Conservation (phyloP, 83 land plant species). For the Diphasiastrum complanatum region DNA sequence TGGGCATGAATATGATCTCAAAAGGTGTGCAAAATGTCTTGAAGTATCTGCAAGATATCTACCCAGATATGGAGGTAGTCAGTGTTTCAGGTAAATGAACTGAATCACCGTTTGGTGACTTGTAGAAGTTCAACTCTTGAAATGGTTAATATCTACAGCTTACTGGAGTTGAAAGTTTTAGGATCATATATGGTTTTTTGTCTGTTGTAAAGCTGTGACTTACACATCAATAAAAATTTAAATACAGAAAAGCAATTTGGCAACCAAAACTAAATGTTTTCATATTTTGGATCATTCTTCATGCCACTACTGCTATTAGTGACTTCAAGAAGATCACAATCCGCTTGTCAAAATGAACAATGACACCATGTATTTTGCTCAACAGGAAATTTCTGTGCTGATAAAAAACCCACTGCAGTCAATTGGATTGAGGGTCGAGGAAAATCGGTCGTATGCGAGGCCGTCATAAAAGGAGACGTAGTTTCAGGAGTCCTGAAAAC, state of each 20-base stretch:
- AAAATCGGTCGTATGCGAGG: constrained; percentile 86
- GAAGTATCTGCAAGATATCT: constrained; percentile 52
- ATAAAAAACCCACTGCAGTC: constrained; percentile 83
- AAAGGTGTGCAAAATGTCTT: constrained; percentile 86
- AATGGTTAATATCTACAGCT: too few species aligned
- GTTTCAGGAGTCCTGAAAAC: constrained; percentile 71
- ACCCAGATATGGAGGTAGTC: constrained; percentile 76
- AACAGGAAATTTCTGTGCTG: constrained; percentile 80
- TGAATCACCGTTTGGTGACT: background rate
- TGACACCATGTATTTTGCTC: too few species aligned
- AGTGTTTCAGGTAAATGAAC: constrained; percentile 62
- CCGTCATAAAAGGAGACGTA: constrained; percentile 60
- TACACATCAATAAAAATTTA: too few species aligned
- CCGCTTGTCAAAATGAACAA: too few species aligned
- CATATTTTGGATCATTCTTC: too few species aligned
- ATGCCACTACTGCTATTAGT: too few species aligned
- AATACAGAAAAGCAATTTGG: too few species aligned
- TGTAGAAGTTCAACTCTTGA: background rate
- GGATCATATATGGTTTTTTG: too few species aligned
- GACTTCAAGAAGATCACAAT: too few species aligned
- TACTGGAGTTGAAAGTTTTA: too few species aligned
- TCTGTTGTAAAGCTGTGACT: too few species aligned
- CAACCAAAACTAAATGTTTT: too few species aligned
- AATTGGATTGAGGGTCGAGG: constrained; percentile 93
- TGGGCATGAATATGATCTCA: constrained; percentile 98